phyloP scores from a whole-genome alignment of 805 yeast species.

The Wickerhamiella hasegawae region DNA sequence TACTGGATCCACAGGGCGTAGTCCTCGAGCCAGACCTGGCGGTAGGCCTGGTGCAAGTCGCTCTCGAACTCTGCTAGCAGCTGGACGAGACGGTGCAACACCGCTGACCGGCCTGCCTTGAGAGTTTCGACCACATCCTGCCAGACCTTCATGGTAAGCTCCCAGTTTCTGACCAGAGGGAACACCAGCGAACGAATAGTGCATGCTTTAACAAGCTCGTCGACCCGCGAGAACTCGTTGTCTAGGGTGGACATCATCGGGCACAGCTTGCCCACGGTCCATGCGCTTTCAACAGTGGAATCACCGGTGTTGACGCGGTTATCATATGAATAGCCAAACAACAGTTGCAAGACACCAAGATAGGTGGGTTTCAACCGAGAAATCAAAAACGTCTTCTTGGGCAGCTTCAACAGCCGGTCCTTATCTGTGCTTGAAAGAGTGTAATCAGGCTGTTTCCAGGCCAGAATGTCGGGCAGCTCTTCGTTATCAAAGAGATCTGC shows the following conservation, averaged over 20 bases:
- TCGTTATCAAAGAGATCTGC: conserved; percentile 54
- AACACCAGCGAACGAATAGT: conserved; percentile 59
- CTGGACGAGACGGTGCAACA: conserved; percentile 43
- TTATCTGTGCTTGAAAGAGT: conserved; percentile 47
- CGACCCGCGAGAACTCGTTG: conserved; percentile 27
- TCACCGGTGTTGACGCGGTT: conserved; percentile 55
- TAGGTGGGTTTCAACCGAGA: conserved; percentile 42
- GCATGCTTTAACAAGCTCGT: conserved; percentile 41
- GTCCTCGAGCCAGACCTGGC: conserved; percentile 15
- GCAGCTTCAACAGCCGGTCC: conserved; percentile 48
- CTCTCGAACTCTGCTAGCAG: conserved; percentile 54
- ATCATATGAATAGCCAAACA: conserved; percentile 67
- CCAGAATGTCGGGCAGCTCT: conserved; percentile 31
- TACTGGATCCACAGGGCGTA: conserved; percentile 16
- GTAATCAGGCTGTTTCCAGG: conserved; percentile 28
- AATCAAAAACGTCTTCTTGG: conserved; percentile 43
- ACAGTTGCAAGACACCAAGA: conserved; percentile 43
- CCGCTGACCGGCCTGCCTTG: conserved; percentile 50
- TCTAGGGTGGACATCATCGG: conserved; percentile 72
- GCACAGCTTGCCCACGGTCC: conserved; percentile 78
- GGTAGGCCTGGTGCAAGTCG: conserved; percentile 12
- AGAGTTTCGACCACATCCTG: conserved; percentile 52
- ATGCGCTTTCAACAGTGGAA: conserved; percentile 71
- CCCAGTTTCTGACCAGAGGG: conserved; percentile 65
- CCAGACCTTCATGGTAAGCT: conserved; percentile 48